Evolutionary conservation across 2,329 filamentous ascomycete species (phyloP).

Genomic region (Teratosphaeria destructans): DNA sequence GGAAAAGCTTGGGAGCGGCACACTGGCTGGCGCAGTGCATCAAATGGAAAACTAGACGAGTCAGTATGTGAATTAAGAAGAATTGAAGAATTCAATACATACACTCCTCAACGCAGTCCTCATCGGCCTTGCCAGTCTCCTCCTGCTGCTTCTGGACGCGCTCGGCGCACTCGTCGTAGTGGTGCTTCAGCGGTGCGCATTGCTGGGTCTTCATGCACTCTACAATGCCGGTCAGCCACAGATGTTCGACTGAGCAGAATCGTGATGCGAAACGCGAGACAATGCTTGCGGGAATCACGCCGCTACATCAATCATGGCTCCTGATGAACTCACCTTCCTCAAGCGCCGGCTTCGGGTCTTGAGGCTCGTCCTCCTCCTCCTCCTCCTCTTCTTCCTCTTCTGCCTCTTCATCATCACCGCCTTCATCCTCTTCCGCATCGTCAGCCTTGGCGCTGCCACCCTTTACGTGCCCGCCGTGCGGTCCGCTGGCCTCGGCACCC

Average conservation of each 20-base stretch:
- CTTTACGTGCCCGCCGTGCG: conserved; percentile 20
- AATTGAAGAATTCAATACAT: conserved; percentile 36
- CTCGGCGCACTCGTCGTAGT: conserved; percentile 96
- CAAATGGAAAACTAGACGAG: conserved; percentile 80
- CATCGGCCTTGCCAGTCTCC: conserved; percentile 63
- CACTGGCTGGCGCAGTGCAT: conserved; percentile 89
- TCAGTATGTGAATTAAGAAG: not conserved
- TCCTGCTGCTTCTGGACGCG: conserved; percentile 69
- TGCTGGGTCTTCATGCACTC: conserved; percentile 81
- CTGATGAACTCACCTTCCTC: conserved; percentile 66
- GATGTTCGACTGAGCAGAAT: not conserved
- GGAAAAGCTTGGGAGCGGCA: conserved; percentile 93
- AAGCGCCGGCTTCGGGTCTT: conserved; percentile 77
- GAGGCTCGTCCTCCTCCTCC: conserved; percentile 69
- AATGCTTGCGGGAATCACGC: not conserved
- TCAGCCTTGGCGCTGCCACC: conserved; percentile 33
- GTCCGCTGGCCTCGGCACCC: conserved; percentile 14
- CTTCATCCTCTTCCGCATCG: conserved; percentile 43
- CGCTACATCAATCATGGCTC: not conserved
- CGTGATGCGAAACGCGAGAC: not conserved
- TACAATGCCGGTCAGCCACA: conserved; percentile 32
- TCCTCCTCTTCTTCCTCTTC: conserved; percentile 76
- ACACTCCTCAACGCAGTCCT: conserved; percentile 99
- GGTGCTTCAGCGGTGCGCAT: conserved; percentile 86
- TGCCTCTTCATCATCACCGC: conserved; percentile 54